A percentile compares a stretch with the other conserved stretches of the same genome.
Conservation (phyloP, 352 stramenopile genomes). For the Phytophthora lateralis region DNA sequence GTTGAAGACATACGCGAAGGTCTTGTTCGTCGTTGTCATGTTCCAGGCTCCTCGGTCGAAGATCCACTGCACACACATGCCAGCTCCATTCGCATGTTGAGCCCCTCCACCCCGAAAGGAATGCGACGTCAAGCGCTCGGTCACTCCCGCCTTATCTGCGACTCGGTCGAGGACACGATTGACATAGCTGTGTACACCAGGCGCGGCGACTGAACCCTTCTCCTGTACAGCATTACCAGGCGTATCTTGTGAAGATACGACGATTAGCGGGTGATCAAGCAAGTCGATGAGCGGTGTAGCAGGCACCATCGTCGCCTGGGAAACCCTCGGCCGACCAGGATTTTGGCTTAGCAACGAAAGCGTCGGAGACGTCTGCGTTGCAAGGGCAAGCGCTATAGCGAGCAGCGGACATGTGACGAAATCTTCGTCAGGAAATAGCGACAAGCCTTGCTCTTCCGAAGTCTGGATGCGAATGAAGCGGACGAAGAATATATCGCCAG, state of each 20-base stretch:
- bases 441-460: constrained; percentile 28
- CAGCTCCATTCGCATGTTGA: constrained; percentile 15
- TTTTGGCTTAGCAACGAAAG: constrained; percentile 18
- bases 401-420: constrained; percentile 27
- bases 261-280: no score
- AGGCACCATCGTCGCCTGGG: no score
- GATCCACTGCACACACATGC: constrained; percentile 7
- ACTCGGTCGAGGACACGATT: no score
- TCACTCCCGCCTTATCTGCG: no score
- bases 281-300: no score
- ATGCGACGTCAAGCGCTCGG: constrained; percentile 32
- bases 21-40: constrained; percentile 26
- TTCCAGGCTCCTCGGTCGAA: constrained; percentile 18
- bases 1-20: constrained; percentile 15
- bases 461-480: constrained; percentile 37
- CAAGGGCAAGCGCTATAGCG: constrained; percentile 17
- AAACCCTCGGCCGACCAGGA: not conserved
- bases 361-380: not conserved
- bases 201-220: no score
- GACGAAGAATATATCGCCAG: constrained; percentile 29
- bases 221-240: no score
- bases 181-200: no score
- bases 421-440: constrained; percentile 27
- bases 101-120: constrained; percentile 26
- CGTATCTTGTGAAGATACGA: no score